Evolutionary conservation across 768 basidiomycete species (phyloP).

Genomic region (Russula lepida): DNA sequence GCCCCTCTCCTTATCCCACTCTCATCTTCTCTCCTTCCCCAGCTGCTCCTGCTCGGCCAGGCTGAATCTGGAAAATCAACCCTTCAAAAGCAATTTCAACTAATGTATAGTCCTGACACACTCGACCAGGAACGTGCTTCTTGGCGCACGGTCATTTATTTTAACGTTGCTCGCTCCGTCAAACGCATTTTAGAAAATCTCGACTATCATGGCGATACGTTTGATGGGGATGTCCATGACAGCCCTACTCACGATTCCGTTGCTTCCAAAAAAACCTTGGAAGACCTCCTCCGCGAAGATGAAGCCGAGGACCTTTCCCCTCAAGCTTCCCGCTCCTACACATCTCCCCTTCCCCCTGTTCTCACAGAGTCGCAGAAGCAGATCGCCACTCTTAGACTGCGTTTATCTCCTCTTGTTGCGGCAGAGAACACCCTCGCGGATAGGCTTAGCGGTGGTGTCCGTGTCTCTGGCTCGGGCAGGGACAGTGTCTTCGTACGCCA

Average conservation of each 20-base stretch:
- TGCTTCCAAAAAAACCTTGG: constrained; percentile 3
- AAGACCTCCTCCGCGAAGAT: constrained; percentile 3
- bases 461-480: constrained; percentile 67
- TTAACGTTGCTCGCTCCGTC: constrained; percentile 51
- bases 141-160: constrained; percentile 76
- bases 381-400: constrained; percentile 38
- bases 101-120: constrained; percentile 67
- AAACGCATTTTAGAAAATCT: constrained; percentile 29
- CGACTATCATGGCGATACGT: constrained; percentile 25
- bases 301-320: not conserved
- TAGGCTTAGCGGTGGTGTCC: constrained; percentile 64
- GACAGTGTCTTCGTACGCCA: constrained; percentile 69
- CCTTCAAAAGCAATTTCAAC: constrained; percentile 70
- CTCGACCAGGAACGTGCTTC: constrained; percentile 64
- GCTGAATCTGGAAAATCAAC: constrained; percentile 75
- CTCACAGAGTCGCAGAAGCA: constrained; percentile 15
- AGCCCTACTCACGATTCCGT: not conserved
- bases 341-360: not conserved
- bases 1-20: not conserved
- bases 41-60: constrained; percentile 71
- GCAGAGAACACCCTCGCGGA: constrained; percentile 59
- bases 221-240: constrained; percentile 11
- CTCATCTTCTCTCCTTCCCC: constrained; percentile 17
- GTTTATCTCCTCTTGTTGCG: constrained; percentile 51
- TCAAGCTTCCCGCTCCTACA: not conserved